phyloP scores from a whole-genome alignment of 768 basidiomycete genomes.

The Rhodocollybia butyracea region DNA sequence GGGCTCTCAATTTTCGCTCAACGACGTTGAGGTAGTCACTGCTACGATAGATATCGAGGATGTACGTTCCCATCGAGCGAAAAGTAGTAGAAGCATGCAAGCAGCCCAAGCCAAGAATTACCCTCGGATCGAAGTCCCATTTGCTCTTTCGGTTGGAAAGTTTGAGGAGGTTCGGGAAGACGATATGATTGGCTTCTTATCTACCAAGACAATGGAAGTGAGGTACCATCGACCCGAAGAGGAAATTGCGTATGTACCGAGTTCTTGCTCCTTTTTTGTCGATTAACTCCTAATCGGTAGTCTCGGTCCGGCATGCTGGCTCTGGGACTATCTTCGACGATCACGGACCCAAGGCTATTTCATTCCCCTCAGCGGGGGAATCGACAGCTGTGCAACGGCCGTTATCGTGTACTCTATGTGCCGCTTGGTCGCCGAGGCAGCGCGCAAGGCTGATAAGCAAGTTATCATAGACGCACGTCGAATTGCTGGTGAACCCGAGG shows the following conservation, averaged over 20 bases:
- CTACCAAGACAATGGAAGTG: conserved; percentile 42
- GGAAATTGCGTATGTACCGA: conserved; percentile 85
- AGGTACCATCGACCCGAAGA: conserved; percentile 88
- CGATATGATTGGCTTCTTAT: conserved; percentile 37
- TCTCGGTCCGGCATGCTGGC: conserved; percentile 96
- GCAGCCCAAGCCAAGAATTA: conserved; percentile 75
- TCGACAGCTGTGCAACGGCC: conserved; percentile 96
- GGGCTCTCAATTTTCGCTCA: conserved; percentile 93
- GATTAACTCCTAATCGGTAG: conserved; percentile 34
- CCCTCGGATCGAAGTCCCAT: conserved; percentile 77
- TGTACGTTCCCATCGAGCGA: conserved; percentile 85
- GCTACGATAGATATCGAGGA: conserved; percentile 98
- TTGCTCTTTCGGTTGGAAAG: conserved; percentile 74
- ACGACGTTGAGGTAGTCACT: conserved; percentile 93
- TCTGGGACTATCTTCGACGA: conserved; percentile 98
- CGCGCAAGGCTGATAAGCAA: conserved; percentile 67
- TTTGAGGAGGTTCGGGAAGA: conserved; percentile 61
- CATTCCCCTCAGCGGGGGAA: conserved; percentile 57
- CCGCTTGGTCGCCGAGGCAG: conserved; percentile 80
- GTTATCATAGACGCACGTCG: conserved; percentile 90
- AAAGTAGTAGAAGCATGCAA: conserved; percentile 86
- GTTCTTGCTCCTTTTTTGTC: not conserved
- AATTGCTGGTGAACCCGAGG: conserved; percentile 80
- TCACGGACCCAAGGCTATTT: conserved; percentile 95
- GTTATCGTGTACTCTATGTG: conserved; percentile 98